Base-by-base conservation (phyloP, 305 asterid genomes). In the Solanum hybrid region DNA sequence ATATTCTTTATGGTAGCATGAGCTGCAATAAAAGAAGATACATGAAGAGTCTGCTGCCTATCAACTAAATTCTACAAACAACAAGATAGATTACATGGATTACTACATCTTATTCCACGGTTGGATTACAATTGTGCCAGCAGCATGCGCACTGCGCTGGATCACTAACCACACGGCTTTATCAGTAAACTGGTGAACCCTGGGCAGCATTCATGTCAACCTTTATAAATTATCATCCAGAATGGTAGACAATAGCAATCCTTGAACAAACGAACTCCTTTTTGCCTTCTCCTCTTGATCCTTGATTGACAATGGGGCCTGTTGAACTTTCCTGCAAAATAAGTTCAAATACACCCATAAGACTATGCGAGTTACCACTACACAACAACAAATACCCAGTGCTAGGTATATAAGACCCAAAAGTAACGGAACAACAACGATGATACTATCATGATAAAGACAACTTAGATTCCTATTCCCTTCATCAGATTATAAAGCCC, bases 241-340 rank as follows among this genome's bases (percentile, higher is more conserved):
- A 88, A 95, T 91, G 5, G 94, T 93, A 72, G 97, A 95, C 91
- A 92, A 85, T 87, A 95, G 91, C 92, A 95, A 56, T 32, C 95
- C 97, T 90, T 94, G 96, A 79, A 90, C 94, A 66, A 94, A 95
- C 88, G 86, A 90, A 22, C 96, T 91, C 90, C 94, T 92, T 93
- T 94, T 94, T 10, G 92, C 90, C 90, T 91, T 95, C 94, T 95
- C 96, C 92, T 95, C 96, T 82, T 91, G 90, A 81, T 95, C 97
- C 91, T 95, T 87, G 31, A 92, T 31, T 10, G 97, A 95, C 91
- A 95, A 79, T 8, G 96, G 95, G 79, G 95, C 90, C 86, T 90
- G 89, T 76, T 90, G 91, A 34, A 80, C 91, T 88, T 94, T 94
- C 81, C 97, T 95, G 94, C 91, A 91, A 81, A 84, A 35, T 71